Base-by-base conservation (phyloP, 2,329 filamentous ascomycete genomes). In the Coniochaeta pulveracea region DNA sequence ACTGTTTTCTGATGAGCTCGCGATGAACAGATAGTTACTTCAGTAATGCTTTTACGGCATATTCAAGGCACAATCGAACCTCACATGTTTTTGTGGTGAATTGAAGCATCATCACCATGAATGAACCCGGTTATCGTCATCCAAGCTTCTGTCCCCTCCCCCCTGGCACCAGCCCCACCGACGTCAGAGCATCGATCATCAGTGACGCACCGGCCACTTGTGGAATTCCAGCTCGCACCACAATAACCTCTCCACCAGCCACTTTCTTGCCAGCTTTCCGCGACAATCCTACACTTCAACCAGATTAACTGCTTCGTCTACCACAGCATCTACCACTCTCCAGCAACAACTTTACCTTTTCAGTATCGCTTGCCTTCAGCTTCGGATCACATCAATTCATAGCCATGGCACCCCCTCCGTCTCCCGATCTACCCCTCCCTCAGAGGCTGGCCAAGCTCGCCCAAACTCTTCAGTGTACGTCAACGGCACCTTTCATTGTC, bases 381-480 rank as follows among this genome's bases (percentile, higher is more conserved):
- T n/a, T 6, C 8, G 21, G 12, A 23, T 33, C 30, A 7, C 25
- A 27, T 9, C 25, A 27, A 10, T 7, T 18, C 6, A 10, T 22
- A 31, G 18, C 30, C 18, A 84, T 84, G 79, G 75, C 83, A 60
- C 80, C 83, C 62, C 80, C 81, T 58, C 80, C 82, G 43, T 64
- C 79, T 38, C 63, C 80, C 37, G 70, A 63, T 47, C 58, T 81
- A 58, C 78, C 85, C 55, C 66, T 91, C 49, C 61, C 65, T 51
- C 77, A 91, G 64, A 74, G 86, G 52, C 63, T 94, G 39, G 60
- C 85, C 49, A 68, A 73, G 47, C 70, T 96, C 46, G 86, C 80
- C 45, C 78, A 93, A 59, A 96, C 88, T 28, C 69, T 96, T 46
- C 91, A 96, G 67, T 98, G 89, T 81, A 76, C 58, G 64, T 76